phyloP scores from a whole-genome alignment of 2,329 filamentous ascomycete genomes.

The Neoarthrinium moseri region DNA sequence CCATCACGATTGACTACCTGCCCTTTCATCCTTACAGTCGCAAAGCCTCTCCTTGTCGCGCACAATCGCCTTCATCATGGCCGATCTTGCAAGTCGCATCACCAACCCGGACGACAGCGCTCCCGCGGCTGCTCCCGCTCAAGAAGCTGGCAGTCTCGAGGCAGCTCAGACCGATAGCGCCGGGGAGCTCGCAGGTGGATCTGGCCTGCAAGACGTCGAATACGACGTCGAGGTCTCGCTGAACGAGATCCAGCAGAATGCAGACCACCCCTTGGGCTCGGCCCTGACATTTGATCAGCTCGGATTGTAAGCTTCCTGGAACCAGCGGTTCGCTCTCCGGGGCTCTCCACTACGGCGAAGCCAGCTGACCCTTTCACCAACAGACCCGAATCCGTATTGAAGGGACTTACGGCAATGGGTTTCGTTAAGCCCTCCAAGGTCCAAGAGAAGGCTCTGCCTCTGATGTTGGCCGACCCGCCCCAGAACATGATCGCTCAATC shows the following conservation, averaged over 20 bases:
- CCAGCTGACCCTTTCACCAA: background rate
- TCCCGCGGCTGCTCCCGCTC: slow-evolving; percentile 17
- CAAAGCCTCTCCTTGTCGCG: background rate
- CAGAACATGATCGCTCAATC: slow-evolving; percentile 96
- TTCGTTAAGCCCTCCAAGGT: slow-evolving; percentile 98
- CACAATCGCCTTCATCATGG: slow-evolving; percentile 30
- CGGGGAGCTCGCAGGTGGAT: slow-evolving; percentile 40
- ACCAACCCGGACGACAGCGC: slow-evolving; percentile 36
- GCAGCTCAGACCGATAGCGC: slow-evolving; percentile 35
- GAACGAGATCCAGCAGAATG: slow-evolving; percentile 82
- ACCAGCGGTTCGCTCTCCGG: background rate
- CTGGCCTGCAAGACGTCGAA: slow-evolving; percentile 65
- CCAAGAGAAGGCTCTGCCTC: slow-evolving; percentile 88
- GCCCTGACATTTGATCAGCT: slow-evolving; percentile 82
- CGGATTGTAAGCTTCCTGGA: slow-evolving; percentile 64
- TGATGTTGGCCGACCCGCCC: slow-evolving; percentile 84
- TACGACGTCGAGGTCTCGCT: slow-evolving; percentile 93
- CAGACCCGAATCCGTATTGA: slow-evolving; percentile 50
- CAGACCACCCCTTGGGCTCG: slow-evolving; percentile 84
- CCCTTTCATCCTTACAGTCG: background rate
- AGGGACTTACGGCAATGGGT: slow-evolving; percentile 76
- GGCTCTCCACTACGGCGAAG: background rate
- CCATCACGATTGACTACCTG: too few relatives aligned
- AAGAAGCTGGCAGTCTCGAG: slow-evolving; percentile 19
- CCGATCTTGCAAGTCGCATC: slow-evolving; percentile 52